Conservation (phyloP, 1,284 basidiomycete genomes). For the Spongispora temasekensis region DNA sequence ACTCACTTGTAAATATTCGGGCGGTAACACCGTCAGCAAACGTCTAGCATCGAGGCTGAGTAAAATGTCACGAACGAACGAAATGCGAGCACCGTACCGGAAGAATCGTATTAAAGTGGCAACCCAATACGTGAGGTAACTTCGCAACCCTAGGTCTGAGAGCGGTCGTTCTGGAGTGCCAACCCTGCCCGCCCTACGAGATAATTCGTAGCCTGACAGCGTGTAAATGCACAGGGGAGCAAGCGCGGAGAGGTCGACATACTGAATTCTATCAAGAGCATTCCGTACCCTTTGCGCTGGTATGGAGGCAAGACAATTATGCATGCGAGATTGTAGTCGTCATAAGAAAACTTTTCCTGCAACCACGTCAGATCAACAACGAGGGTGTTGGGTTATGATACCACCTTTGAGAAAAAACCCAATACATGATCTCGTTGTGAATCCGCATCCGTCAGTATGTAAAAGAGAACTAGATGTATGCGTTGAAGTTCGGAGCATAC, state of each 20-base stretch:
- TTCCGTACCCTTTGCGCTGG: conserved; percentile 89
- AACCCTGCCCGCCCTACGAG: conserved; percentile 70
- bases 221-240: conserved; percentile 2
- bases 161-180: conserved; percentile 96
- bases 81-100: conserved; percentile 55
- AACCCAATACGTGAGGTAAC: conserved; percentile 93
- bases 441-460: conserved; percentile 88
- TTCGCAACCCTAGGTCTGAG: conserved; percentile 88
- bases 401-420: conserved; percentile 94
- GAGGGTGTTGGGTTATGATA: conserved; percentile 1
- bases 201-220: conserved; percentile 82
- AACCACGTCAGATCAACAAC: conserved; percentile 3
- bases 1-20: conserved; percentile 46
- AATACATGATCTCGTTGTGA: conserved; percentile 74
- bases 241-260: conserved; percentile 24
- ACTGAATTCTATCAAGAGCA: conserved; percentile 99
- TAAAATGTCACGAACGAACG: neutral
- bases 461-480: conserved; percentile 84
- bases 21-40: conserved; percentile 59
- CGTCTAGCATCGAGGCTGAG: conserved; percentile 40
- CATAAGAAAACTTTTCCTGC: conserved; percentile 93
- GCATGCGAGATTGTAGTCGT: conserved; percentile 97
- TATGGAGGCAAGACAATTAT: conserved; percentile 96
- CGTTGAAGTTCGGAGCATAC: neutral
- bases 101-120: conserved; percentile 84